Percentiles rank a stretch among this genome's conserved stretches.
Conservation (phyloP, 163 green algal species). For the Chlamydomonas reinhardtii region DNA sequence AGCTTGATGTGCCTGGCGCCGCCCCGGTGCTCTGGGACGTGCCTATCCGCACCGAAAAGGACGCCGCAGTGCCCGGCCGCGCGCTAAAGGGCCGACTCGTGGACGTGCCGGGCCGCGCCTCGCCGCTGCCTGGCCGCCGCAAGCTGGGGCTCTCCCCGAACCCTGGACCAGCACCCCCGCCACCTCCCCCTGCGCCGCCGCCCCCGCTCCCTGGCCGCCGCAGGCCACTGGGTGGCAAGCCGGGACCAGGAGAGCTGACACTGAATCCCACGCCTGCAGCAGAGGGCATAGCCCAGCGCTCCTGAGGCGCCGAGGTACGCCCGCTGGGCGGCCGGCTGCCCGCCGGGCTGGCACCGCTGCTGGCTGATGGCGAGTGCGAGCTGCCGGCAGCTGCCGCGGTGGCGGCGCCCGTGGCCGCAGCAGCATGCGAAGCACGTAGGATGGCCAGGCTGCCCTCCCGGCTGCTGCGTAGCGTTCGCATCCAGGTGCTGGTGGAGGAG, state of each 20-base stretch:
- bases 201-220: conserved; percentile 6
- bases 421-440: conserved; percentile 33
- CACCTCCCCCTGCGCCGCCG: background rate
- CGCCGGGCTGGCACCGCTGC: background rate
- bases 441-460: conserved; percentile 16
- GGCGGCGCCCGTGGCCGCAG: too few species aligned
- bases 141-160: background rate
- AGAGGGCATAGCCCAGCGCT: conserved; percentile 16
- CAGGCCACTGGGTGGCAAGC: background rate
- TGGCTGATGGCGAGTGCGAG: conserved; percentile 7
- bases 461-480: conserved; percentile 44
- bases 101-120: background rate
- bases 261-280: background rate
- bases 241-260: background rate
- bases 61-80: conserved; percentile 24
- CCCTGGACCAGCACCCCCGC: too few species aligned
- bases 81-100: conserved; percentile 44
- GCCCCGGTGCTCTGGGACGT: conserved; percentile 20
- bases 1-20: conserved; percentile 2
- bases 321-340: conserved; percentile 18
- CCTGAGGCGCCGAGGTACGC: background rate
- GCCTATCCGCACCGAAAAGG: background rate
- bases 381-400: background rate
- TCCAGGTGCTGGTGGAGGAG: conserved; percentile 37
- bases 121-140: conserved; percentile 3